Conservation (phyloP, 345 rosid genomes). For the Eucalyptus tenuipes region DNA sequence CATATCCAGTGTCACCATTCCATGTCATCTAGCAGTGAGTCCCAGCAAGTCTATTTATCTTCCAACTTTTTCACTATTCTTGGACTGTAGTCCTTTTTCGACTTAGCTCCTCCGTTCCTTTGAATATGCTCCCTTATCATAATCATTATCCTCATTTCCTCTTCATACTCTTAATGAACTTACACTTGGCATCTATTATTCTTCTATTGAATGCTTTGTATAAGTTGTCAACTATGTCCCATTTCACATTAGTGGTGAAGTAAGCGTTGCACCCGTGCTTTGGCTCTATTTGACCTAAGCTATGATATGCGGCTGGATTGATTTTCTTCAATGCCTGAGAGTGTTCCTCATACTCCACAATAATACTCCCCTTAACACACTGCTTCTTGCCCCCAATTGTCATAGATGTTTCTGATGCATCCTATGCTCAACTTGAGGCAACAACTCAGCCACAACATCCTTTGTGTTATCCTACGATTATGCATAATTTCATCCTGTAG, state of each 20-base stretch:
- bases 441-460: not conserved
- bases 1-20: not conserved
- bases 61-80: not conserved
- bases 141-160: not conserved
- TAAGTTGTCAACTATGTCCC: not conserved
- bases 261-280: not conserved
- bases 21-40: not conserved
- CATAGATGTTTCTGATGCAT: not conserved
- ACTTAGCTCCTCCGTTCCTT: not conserved
- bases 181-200: not conserved
- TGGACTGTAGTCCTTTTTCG: not conserved
- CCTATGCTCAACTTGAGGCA: not conserved
- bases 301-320: not conserved
- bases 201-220: not conserved
- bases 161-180: not conserved
- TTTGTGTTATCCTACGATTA: not conserved
- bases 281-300: not conserved
- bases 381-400: not conserved
- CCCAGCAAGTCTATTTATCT: not conserved
- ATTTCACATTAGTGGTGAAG: not conserved
- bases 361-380: not conserved
- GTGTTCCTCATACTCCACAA: not conserved
- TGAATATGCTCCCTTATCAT: not conserved
- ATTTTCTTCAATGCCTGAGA: not conserved
- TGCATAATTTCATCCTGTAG: not conserved